phyloP scores from a whole-genome alignment of 2,329 filamentous ascomycete genomes.

The Trichoderma semiorbis region DNA sequence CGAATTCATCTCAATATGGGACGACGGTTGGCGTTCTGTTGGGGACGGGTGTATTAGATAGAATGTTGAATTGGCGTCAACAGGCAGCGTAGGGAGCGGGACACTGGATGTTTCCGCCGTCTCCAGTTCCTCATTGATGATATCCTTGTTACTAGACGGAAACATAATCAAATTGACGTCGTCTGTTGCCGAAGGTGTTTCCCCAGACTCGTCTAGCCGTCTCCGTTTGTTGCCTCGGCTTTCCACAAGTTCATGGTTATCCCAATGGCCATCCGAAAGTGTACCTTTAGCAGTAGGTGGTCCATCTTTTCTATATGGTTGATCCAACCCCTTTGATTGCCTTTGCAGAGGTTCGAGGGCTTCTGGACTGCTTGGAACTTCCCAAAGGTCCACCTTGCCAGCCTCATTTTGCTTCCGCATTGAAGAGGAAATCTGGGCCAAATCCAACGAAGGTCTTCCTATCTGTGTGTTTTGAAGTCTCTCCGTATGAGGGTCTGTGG shows the following conservation, averaged over 20 bases:
- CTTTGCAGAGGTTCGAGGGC: background rate
- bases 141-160: constrained; percentile 24
- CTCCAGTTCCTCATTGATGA: constrained; percentile 7
- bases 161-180: constrained; percentile 28
- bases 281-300: background rate
- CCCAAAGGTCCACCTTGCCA: constrained; percentile 36
- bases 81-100: constrained; percentile 21
- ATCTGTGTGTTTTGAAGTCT: constrained; percentile 18
- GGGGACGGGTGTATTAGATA: constrained; percentile 34
- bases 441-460: constrained; percentile 23
- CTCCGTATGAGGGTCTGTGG: constrained; percentile 29
- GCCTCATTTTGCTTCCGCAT: background rate
- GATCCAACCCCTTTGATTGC: background rate
- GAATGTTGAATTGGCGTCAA: constrained; percentile 30
- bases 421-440: constrained; percentile 35
- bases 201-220: constrained; percentile 20
- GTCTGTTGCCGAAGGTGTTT: constrained; percentile 22
- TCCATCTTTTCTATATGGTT: background rate
- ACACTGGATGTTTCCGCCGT: constrained; percentile 9
- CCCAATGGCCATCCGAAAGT: background rate
- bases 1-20: constrained; percentile 32
- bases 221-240: constrained; percentile 25
- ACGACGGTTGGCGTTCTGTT: constrained; percentile 36
- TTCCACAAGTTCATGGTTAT: constrained; percentile 1
- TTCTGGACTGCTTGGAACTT: constrained; percentile 44